Percentiles rank a stretch among this genome's conserved stretches.
These are phyloP conservation scores for Nepenthes gracilis DNA, from an alignment of 148 eudicot genomes.

Conservation along the genomic window DNA sequence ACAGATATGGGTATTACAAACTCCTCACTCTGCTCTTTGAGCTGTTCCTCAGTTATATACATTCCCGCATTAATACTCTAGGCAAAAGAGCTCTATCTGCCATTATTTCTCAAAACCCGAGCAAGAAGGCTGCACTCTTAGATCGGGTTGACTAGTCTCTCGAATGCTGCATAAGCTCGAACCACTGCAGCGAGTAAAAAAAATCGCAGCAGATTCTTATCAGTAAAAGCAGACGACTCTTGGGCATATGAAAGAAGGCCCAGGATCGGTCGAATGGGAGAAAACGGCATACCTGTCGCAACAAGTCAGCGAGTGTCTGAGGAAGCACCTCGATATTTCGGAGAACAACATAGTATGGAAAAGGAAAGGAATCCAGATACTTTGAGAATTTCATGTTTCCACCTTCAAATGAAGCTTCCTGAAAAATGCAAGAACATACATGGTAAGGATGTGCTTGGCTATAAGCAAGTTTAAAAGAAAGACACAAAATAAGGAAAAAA, in stretches of 20 bases:
- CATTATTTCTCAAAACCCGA: too few relatives aligned
- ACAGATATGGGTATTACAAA: too few relatives aligned
- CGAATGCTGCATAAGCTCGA: conserved; percentile 76
- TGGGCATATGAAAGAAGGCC: too few relatives aligned
- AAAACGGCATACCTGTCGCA: conserved; percentile 52
- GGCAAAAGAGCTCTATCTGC: too few relatives aligned
- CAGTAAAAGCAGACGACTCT: conserved; percentile 1
- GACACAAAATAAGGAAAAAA: not conserved
- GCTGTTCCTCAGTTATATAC: too few relatives aligned
- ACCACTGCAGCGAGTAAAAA: conserved; percentile 56
- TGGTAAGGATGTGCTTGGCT: not conserved
- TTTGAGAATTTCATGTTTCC: conserved; percentile 20
- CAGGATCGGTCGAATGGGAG: not conserved
- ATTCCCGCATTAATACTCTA: too few relatives aligned
- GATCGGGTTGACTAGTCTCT: conserved; percentile 25
- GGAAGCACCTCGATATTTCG: conserved; percentile 88
- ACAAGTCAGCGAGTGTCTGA: conserved; percentile 79
- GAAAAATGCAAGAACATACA: conserved; percentile 4
- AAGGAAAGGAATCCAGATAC: conserved; percentile 82
- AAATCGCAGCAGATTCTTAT: not conserved
- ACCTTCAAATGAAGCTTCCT: conserved; percentile 39
- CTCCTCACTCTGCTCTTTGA: too few relatives aligned
- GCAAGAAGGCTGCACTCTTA: too few relatives aligned
- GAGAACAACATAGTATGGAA: conserved; percentile 83
- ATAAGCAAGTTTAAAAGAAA: not conserved